Evolutionary conservation across 257 asterid species (phyloP).

Genomic region (Solanum chiquidenum): DNA sequence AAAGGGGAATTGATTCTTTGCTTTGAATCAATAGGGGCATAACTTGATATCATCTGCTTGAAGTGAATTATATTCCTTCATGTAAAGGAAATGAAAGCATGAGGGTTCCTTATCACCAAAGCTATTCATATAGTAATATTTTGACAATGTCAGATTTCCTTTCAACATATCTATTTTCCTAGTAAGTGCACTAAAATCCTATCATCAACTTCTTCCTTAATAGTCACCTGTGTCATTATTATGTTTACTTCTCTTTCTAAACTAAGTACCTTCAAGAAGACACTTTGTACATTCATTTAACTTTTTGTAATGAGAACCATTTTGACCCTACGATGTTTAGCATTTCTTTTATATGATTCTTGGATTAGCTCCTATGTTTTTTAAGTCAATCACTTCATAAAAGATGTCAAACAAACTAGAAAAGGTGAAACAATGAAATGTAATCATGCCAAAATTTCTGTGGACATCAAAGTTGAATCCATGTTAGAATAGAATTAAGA

Average conservation of each 20-base stretch:
- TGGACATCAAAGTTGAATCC: background rate
- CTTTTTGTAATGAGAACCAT: background rate
- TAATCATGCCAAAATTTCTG: background rate
- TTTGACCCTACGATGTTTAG: background rate
- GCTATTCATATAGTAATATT: background rate
- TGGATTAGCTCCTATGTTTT: background rate
- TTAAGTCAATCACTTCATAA: background rate
- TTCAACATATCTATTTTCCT: background rate
- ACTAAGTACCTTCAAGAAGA: background rate
- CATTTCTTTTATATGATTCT: background rate
- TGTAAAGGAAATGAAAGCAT: too few species aligned
- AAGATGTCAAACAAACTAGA: background rate
- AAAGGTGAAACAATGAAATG: background rate
- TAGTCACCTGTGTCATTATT: background rate
- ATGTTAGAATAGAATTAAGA: background rate
- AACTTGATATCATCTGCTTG: background rate
- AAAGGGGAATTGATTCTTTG: background rate
- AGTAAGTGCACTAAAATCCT: background rate
- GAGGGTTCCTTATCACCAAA: background rate
- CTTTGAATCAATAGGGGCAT: background rate
- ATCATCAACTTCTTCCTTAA: background rate
- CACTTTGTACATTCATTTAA: background rate
- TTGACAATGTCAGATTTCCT: background rate
- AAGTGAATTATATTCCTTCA: background rate
- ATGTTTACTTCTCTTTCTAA: background rate